These are phyloP conservation scores for Wickerhamiella sergipiensis DNA, from an alignment of 805 yeast genomes.

Conservation along the genomic window DNA sequence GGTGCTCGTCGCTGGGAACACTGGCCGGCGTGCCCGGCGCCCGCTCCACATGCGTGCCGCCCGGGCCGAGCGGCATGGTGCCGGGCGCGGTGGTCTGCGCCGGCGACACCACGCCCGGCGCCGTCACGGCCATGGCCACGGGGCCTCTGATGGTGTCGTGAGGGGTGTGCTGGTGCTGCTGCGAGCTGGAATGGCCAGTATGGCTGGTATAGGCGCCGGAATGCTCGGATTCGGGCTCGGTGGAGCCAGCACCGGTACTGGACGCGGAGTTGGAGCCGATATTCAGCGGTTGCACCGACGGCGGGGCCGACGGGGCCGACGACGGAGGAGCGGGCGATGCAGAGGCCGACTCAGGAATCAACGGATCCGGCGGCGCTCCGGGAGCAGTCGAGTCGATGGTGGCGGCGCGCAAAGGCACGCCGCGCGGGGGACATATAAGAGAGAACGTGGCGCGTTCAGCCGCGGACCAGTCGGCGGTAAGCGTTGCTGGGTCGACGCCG, in stretches of 20 bases:
- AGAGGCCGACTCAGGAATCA: not conserved
- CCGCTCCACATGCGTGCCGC: not conserved
- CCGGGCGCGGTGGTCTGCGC: not conserved
- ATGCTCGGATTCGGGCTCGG: too few relatives aligned
- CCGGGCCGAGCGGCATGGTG: not conserved
- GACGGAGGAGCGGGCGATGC: not conserved
- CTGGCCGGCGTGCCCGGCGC: not conserved
- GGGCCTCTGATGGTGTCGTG: not conserved
- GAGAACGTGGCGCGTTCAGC: constrained; percentile 1
- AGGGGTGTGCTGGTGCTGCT: not conserved
- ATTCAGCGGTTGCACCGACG: not conserved
- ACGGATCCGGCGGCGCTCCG: constrained; percentile 2
- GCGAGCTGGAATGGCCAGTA: too few relatives aligned
- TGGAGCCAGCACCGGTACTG: too few relatives aligned
- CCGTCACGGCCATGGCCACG: not conserved
- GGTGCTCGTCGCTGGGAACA: not conserved
- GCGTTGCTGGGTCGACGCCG: not conserved
- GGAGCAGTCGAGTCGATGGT: constrained; percentile 1
- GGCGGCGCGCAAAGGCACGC: not conserved
- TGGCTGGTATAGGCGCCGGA: too few relatives aligned
- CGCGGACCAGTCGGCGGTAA: not conserved
- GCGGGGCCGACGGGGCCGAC: too few relatives aligned
- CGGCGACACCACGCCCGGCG: not conserved
- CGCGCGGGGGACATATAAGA: not conserved
- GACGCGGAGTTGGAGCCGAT: not conserved